Evolutionary conservation across 257 asterid genomes (phyloP), one percentile per base, ranked within the genome.

Genomic region (Solanum gandarillasii): DNA sequence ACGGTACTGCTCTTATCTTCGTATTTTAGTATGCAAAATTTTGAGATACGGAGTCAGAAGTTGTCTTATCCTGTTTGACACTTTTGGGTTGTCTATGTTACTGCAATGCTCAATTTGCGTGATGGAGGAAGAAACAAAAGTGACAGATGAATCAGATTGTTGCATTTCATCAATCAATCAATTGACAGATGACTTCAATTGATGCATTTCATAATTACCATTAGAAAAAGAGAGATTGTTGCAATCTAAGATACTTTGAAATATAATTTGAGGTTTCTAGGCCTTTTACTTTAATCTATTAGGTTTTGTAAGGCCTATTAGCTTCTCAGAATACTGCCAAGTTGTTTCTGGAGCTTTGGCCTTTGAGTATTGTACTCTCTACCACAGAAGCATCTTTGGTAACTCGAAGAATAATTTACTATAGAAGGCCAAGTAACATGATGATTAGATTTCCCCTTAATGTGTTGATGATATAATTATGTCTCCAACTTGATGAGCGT

Each of bases 1-100:
- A 93, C 98, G 98, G 99, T 97, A 93, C 83, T 32, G 46, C 65
- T 73, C 71, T 86, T 23, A 16, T 34, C 25, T 86, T 38, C 52
- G 52, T 48, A 43, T 31, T 70, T 31, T 55, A 5, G 13, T 67
- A 46, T 62, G n/a, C 87, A 25, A 14, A 27, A 9, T 84, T 84
- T 68, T 12, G 43, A 81, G 9, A 27, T 8, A 4, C 65, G 65
- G 23, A 43, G 23, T 6, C 84, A 32, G 67, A 46, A 43, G 27
- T 7, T 78, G 62, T 78, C 2, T 43, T 6, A 75, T 3, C 32
- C 12, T 75, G 81, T 34, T 58, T 10, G 55, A 12, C 43, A n/a
- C 48, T 85, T 72, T 67, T 31, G 41, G 65, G 65, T 36, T 67
- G 35, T 85, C 27, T 12, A 27, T 65, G 34, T 38, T n/a, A 84